Conservation (phyloP, 352 stramenopile species). For the Globisporangium echinulatum region DNA sequence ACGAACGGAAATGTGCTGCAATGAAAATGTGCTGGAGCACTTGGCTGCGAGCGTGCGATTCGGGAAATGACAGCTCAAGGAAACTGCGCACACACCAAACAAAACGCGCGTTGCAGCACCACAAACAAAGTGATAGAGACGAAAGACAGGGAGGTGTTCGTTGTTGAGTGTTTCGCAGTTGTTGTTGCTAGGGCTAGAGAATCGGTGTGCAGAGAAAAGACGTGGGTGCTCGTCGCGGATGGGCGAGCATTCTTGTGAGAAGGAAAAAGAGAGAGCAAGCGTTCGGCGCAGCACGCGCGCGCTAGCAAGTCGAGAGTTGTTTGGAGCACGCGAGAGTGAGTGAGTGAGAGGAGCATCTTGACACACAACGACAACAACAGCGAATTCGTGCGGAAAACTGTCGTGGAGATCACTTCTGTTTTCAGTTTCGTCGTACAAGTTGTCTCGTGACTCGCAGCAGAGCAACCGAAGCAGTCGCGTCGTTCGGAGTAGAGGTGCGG, state of each 20-base stretch:
- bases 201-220: background rate
- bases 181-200: no score
- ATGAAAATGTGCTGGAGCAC: background rate
- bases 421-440: background rate
- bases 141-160: background rate
- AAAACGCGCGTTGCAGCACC: conserved; percentile 2
- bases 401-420: background rate
- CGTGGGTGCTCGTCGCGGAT: conserved; percentile 1
- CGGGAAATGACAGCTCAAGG: conserved; percentile 9
- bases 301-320: background rate
- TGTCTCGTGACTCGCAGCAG: no score
- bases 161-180: conserved; percentile 3
- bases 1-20: background rate
- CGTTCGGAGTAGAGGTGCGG: background rate
- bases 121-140: background rate
- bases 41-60: conserved; percentile 6
- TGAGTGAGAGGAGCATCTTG: no score
- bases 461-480: no score
- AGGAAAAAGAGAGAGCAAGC: no score
- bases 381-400: no score
- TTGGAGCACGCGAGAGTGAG: no score
- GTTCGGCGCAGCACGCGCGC: no score
- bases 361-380: no score
- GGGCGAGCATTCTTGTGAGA: background rate
- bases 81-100: background rate